Conservation (phyloP, 2,329 filamentous ascomycete genomes). For the Pestalotiopsis sp. region DNA sequence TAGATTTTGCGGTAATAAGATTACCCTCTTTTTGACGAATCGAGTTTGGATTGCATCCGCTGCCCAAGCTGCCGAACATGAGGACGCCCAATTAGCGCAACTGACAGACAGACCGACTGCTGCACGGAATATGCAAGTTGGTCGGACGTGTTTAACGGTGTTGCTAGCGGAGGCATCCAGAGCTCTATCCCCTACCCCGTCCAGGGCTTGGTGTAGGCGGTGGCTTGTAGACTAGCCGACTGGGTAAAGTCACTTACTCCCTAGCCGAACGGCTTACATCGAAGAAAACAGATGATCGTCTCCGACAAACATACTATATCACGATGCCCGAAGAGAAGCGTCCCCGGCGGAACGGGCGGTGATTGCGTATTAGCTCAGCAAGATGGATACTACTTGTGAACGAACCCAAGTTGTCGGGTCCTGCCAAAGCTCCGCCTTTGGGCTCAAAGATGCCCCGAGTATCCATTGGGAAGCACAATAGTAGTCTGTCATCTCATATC, state of each 20-base stretch:
- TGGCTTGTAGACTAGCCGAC: neutral
- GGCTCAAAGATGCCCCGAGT: neutral
- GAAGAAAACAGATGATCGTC: neutral
- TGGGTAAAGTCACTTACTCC: neutral
- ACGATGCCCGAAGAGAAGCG: too few species aligned
- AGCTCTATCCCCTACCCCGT: neutral
- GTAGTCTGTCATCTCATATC: neutral
- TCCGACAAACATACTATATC: neutral
- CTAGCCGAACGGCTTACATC: neutral
- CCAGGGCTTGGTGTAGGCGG: neutral
- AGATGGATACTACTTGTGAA: too few species aligned
- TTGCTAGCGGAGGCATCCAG: neutral
- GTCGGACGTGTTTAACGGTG: neutral
- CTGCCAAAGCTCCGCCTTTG: neutral
- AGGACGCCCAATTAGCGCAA: neutral
- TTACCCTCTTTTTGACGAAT: neutral
- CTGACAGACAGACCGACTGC: neutral
- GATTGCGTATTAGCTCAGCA: too few species aligned
- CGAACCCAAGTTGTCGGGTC: neutral
- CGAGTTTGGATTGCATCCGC: neutral
- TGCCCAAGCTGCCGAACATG: neutral
- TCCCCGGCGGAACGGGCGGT: too few species aligned
- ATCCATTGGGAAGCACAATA: neutral
- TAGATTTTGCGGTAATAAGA: neutral
- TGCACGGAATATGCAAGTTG: neutral